These are phyloP conservation scores for Hygrocybe coccinea DNA, from an alignment of 768 basidiomycete species.

Conservation along the genomic window DNA sequence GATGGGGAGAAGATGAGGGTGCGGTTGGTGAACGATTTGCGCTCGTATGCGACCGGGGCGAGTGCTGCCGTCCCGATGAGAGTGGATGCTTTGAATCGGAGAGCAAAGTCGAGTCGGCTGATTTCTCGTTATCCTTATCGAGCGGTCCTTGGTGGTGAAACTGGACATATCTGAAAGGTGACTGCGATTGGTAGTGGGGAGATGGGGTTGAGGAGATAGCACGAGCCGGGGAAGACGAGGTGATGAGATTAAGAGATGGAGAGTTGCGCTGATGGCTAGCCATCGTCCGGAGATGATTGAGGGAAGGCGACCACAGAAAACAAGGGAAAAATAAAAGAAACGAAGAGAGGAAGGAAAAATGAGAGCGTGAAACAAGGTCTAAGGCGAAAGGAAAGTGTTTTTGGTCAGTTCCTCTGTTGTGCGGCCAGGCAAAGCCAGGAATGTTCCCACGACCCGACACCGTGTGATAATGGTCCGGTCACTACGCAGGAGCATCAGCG, in stretches of 20 bases:
- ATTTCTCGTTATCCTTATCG: constrained; percentile 23
- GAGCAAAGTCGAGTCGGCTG: constrained; percentile 17
- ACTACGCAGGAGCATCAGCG: no score
- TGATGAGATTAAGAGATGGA: constrained; percentile 7
- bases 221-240: constrained; percentile 12
- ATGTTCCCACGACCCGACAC: neutral
- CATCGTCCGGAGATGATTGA: no score
- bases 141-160: constrained; percentile 22
- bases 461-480: no score
- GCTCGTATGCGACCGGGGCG: neutral
- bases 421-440: neutral
- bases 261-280: neutral
- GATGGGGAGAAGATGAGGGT: constrained; percentile 6
- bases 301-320: no score
- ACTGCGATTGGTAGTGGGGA: constrained; percentile 27
- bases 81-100: constrained; percentile 12
- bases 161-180: constrained; percentile 34
- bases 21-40: neutral
- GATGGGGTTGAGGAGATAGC: constrained; percentile 25
- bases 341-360: constrained; percentile 23
- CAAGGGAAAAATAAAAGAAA: no score
- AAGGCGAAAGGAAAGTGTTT: no score
- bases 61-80: constrained; percentile 1
- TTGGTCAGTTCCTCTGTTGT: neutral
- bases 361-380: constrained; percentile 13